Evolutionary conservation across 352 stramenopile genomes (phyloP).

Genomic region (Pythium apleroticum): DNA sequence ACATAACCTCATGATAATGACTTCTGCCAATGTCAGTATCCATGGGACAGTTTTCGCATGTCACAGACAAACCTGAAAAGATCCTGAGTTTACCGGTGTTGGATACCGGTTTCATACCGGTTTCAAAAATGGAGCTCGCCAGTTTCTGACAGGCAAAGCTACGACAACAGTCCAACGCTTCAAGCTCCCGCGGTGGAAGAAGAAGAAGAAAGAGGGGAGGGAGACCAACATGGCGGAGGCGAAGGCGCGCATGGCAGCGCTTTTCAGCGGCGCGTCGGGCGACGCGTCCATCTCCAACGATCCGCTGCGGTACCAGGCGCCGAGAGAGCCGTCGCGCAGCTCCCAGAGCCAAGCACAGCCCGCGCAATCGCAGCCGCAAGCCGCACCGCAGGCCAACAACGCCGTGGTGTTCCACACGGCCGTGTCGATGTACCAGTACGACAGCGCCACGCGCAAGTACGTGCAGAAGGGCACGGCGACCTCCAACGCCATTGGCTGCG

Average conservation of each 20-base stretch:
- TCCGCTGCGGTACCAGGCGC: conserved; percentile 65
- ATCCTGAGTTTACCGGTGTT: not conserved
- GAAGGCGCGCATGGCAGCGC: conserved; percentile 47
- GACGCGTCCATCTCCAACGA: conserved; percentile 49
- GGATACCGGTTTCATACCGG: conserved; percentile 9
- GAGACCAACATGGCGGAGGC: conserved; percentile 34
- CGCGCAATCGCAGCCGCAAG: conserved; percentile 19
- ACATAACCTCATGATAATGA: conserved; percentile 11
- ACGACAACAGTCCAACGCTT: conserved; percentile 3
- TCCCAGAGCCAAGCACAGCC: conserved; percentile 28
- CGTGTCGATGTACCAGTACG: conserved; percentile 79
- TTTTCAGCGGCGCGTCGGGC: conserved; percentile 47
- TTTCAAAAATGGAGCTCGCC: conserved; percentile 9
- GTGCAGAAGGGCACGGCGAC: conserved; percentile 46
- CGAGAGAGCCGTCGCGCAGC: conserved; percentile 51
- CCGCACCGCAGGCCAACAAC: conserved; percentile 23
- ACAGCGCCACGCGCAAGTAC: conserved; percentile 54
- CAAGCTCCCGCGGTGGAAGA: conserved; percentile 6
- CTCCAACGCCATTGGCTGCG: conserved; percentile 57
- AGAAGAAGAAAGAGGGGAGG: not conserved
- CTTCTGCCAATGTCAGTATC: not conserved
- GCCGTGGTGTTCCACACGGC: conserved; percentile 63
- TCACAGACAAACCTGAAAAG: conserved; percentile 10
- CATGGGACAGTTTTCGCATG: conserved; percentile 14
- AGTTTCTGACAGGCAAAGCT: conserved; percentile 9